Conservation (phyloP, 495 filamentous ascomycete species). For the Tuber magnatum region DNA sequence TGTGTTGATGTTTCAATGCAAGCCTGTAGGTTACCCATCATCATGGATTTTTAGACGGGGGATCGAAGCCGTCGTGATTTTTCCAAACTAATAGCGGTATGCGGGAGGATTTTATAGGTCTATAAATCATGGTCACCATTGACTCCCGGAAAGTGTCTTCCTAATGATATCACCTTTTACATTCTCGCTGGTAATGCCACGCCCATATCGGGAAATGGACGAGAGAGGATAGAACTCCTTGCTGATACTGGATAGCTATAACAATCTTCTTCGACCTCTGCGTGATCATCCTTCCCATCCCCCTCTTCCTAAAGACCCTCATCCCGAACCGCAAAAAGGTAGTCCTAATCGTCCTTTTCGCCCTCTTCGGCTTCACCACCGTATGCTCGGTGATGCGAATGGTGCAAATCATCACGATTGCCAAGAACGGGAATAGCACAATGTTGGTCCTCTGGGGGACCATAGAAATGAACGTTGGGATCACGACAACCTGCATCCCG, state of each 20-base stretch:
- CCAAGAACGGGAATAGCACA: slow-evolving; percentile 52
- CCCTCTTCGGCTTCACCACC: slow-evolving; percentile 55
- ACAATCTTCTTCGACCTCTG: slow-evolving; percentile 51
- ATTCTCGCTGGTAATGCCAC: slow-evolving; percentile 43
- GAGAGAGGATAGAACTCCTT: not conserved
- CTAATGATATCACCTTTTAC: slow-evolving; percentile 50
- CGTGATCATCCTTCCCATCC: slow-evolving; percentile 52
- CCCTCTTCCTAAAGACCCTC: slow-evolving; percentile 49
- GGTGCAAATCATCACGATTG: slow-evolving; percentile 50
- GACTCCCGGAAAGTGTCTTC: slow-evolving; percentile 47
- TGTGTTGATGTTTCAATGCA: slow-evolving; percentile 51
- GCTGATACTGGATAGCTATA: slow-evolving; percentile 37
- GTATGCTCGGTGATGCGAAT: slow-evolving; percentile 53
- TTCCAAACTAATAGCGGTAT: not conserved
- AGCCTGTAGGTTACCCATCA: slow-evolving; percentile 43
- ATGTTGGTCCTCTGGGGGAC: slow-evolving; percentile 55
- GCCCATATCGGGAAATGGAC: not conserved
- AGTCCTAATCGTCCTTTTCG: slow-evolving; percentile 51
- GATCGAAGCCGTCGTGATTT: not conserved
- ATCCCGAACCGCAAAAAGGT: slow-evolving; percentile 50
- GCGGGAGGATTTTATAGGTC: slow-evolving; percentile 39
- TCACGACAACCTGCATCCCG: slow-evolving; percentile 34
- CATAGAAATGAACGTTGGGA: slow-evolving; percentile 54
- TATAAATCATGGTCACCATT: slow-evolving; percentile 47
- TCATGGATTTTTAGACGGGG: not conserved